Conservation (phyloP, 208 protist species). For the Naegleria gruberi region DNA sequence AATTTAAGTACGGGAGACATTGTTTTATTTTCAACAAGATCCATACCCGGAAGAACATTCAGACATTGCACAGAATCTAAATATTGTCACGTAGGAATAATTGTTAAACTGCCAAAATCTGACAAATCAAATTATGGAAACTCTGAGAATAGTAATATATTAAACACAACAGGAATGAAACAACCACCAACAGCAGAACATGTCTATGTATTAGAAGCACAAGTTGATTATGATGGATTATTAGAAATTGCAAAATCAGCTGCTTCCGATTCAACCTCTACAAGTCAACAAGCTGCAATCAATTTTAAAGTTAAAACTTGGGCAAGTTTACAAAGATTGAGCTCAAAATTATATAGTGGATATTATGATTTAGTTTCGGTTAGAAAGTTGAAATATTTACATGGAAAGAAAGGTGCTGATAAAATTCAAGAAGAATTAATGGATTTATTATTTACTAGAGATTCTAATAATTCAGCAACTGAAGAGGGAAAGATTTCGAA, state of each 20-base stretch:
- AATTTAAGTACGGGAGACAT: background rate
- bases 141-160: background rate
- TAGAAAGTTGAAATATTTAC: background rate
- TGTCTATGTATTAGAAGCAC: background rate
- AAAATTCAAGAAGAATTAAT: background rate
- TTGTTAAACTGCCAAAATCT: background rate
- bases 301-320: background rate
- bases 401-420: background rate
- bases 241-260: background rate
- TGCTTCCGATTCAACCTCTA: background rate
- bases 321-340: background rate
- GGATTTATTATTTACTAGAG: background rate
- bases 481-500: too few relatives aligned
- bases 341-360: background rate
- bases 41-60: background rate
- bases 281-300: background rate
- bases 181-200: background rate
- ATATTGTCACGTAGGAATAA: background rate
- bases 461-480: background rate
- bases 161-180: background rate
- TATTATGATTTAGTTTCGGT: background rate
- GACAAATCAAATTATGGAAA: background rate
- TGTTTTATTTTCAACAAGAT: background rate
- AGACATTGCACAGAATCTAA: background rate
- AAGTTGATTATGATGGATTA: background rate